A percentile compares a stretch with the other conserved stretches of the same genome.
Conservation (phyloP, 2,329 filamentous ascomycete species). For the Exophiala spinifera region DNA sequence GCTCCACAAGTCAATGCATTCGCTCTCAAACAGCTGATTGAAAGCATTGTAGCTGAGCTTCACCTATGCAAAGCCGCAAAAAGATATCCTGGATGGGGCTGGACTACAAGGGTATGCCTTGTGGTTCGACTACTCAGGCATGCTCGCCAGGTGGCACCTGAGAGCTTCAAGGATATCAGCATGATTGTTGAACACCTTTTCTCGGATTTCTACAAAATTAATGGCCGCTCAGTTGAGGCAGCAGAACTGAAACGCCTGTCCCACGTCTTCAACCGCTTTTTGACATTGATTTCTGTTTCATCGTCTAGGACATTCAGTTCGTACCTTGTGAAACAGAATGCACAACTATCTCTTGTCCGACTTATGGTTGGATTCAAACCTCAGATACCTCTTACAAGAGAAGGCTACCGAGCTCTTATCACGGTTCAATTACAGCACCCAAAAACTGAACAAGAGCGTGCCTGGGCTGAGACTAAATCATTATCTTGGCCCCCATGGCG, state of each 20-base stretch:
- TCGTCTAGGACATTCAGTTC: constrained; percentile 46
- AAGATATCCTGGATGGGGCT: constrained; percentile 14
- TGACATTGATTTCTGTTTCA: constrained; percentile 50
- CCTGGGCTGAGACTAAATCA: constrained; percentile 59
- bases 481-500: constrained; percentile 66
- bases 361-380: constrained; percentile 56
- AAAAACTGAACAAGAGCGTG: constrained; percentile 55
- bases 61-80: constrained; percentile 1
- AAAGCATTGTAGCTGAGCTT: constrained; percentile 10
- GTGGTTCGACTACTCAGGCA: constrained; percentile 50
- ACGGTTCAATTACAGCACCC: constrained; percentile 56
- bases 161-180: constrained; percentile 43
- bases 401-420: constrained; percentile 56
- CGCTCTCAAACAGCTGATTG: constrained; percentile 44
- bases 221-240: constrained; percentile 1
- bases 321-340: constrained; percentile 51
- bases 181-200: constrained; percentile 29
- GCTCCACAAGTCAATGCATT: constrained; percentile 40
- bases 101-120: constrained; percentile 31
- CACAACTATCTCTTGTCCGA: constrained; percentile 56
- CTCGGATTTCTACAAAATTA: constrained; percentile 8
- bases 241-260: constrained; percentile 11
- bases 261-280: constrained; percentile 45
- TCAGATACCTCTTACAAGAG: constrained; percentile 53
- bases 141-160: constrained; percentile 50